Conservation (phyloP, 345 rosid species). For the Syzygium aqueum region DNA sequence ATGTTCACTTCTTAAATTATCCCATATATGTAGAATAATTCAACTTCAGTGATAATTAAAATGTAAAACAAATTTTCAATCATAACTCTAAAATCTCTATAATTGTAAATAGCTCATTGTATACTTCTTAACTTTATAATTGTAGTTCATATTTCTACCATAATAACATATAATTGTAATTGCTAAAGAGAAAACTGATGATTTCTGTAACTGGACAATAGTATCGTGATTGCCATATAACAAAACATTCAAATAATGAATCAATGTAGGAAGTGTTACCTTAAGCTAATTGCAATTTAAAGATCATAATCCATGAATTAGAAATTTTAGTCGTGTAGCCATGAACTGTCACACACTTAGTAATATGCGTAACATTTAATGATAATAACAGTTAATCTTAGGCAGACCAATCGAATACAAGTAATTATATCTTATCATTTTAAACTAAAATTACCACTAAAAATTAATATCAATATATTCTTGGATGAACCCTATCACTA, state of each 20-base stretch:
- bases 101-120: neutral
- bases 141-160: neutral
- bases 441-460: neutral
- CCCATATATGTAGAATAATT: neutral
- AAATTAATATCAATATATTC: no score
- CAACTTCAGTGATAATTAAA: neutral
- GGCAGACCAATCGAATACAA: neutral
- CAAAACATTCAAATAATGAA: neutral
- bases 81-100: neutral
- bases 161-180: neutral
- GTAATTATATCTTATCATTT: neutral
- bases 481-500: neutral
- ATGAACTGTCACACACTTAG: neutral
- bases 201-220: neutral
- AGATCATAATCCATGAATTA: neutral
- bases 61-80: neutral
- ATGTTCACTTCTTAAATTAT: no score
- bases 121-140: neutral
- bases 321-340: neutral
- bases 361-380: neutral
- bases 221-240: neutral
- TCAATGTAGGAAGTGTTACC: neutral
- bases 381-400: neutral
- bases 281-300: neutral
- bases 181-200: neutral